Percentiles rank a stretch among this genome's conserved stretches.
These are phyloP conservation scores for Penicillium sp. DNA, from an alignment of 2,329 filamentous ascomycete species.

Conservation along the genomic window DNA sequence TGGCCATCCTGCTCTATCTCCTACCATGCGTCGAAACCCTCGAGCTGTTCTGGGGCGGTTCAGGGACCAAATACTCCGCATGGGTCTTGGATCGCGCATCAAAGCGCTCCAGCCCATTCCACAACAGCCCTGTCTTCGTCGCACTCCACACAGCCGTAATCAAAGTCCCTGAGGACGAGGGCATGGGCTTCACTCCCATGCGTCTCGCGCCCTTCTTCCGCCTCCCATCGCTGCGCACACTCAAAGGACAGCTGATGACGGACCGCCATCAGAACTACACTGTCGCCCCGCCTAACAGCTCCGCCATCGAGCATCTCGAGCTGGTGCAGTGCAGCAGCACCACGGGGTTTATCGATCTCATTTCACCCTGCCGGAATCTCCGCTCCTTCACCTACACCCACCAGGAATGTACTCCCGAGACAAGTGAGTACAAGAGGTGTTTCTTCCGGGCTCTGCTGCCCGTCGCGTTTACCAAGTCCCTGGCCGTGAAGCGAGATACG, in stretches of 20 bases:
- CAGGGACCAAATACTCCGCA: conserved; percentile 1
- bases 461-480: too few relatives aligned
- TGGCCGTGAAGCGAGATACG: too few relatives aligned
- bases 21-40: conserved; percentile 1
- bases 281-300: neutral
- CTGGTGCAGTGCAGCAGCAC: neutral
- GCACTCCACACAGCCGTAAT: neutral
- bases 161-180: neutral
- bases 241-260: neutral
- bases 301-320: neutral
- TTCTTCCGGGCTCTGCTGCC: neutral
- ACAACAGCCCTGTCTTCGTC: conserved; percentile 2
- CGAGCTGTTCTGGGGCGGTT: conserved; percentile 4
- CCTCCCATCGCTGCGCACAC: neutral
- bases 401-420: neutral
- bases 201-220: conserved; percentile 1
- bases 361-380: conserved; percentile 2
- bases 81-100: neutral
- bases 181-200: neutral
- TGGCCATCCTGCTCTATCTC: conserved; percentile 2
- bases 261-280: neutral
- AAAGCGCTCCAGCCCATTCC: neutral
- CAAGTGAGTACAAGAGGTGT: neutral
- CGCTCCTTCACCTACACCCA: neutral
- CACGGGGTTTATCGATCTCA: conserved; percentile 5